Base-by-base conservation (phyloP, 2,329 filamentous ascomycete genomes). In the Penicillium sp. region DNA sequence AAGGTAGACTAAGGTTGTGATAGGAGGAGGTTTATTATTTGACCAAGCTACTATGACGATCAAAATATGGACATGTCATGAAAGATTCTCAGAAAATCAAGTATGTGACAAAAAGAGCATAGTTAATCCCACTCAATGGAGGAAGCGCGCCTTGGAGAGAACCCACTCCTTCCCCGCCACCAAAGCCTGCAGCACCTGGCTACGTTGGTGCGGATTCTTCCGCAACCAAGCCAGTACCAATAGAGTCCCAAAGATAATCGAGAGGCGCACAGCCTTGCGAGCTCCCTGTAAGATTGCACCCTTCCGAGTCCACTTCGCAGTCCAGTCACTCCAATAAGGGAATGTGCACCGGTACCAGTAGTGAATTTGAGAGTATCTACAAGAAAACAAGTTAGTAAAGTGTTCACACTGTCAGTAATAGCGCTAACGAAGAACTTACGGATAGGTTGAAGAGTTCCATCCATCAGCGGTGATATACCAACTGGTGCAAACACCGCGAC, bases 271-370 rank as follows among this genome's bases (percentile, higher is more conserved):
- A 5, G 65, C 37, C 41, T 57, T 57, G 22, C 58, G 55, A 12
- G 69, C 25, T 8, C 68, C 58, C 17, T 68, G 73, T 60, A 75
- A 76, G 11, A 71, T 47, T 0, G 78, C 63, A 0, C 83, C 84
- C 62, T 81, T 82, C 10, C 62, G 64, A 1, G 84, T 86, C 55
- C 83, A 83, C 38, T 72, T 75, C 15, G 83, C 78, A 17, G 79
- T 76, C 83, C 83, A 86, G 61, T 86, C 78, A n/a, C 64, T 72
- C 81, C 81, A 86, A 25, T 74, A 78, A 2, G 83, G 83, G 62
- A 84, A 86, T 61, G 76, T 78, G 71, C 82, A 85, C 11, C 79
- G 71, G 20, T 79, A 70, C 54, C 73, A 78, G 67, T 83, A 85
- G 65, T 83, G 78, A 41, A 84, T 70, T 68, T 86, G 83, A 1